phyloP scores from a whole-genome alignment of 805 yeast genomes.

The Candida silvicultrix region DNA sequence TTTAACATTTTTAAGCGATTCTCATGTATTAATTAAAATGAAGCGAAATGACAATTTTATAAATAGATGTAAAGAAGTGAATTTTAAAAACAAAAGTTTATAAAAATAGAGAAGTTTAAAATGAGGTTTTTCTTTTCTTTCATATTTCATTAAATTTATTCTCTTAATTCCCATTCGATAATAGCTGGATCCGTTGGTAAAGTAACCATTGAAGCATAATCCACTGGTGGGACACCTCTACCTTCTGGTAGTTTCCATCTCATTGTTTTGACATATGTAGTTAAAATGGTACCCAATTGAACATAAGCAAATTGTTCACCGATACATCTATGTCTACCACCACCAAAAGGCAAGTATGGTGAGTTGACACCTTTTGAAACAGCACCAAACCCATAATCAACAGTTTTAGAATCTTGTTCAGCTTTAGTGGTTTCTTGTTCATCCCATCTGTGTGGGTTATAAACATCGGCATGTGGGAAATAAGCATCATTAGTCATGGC shows the following conservation, averaged over 20 bases:
- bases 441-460: slow-evolving; percentile 89
- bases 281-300: slow-evolving; percentile 81
- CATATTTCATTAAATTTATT: slow-evolving; percentile 2
- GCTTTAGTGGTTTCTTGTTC: slow-evolving; percentile 13
- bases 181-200: slow-evolving; percentile 77
- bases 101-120: too few relatives aligned
- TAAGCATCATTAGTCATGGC: slow-evolving; percentile 69
- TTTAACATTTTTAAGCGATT: neutral
- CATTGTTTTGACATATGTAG: slow-evolving; percentile 67
- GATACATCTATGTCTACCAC: slow-evolving; percentile 98
- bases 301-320: slow-evolving; percentile 97
- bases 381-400: slow-evolving; percentile 96
- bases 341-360: slow-evolving; percentile 97
- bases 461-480: slow-evolving; percentile 70
- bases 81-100: neutral
- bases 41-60: neutral
- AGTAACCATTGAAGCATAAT: slow-evolving; percentile 89
- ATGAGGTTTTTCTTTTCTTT: too few relatives aligned
- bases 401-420: slow-evolving; percentile 37
- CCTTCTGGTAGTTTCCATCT: slow-evolving; percentile 68
- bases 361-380: slow-evolving; percentile 94
- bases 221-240: slow-evolving; percentile 55
- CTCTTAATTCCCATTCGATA: slow-evolving; percentile 66
- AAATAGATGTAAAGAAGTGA: neutral
- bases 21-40: neutral